Base-by-base conservation (phyloP, 169 alveolate species). In the Cystoisospora suis region DNA sequence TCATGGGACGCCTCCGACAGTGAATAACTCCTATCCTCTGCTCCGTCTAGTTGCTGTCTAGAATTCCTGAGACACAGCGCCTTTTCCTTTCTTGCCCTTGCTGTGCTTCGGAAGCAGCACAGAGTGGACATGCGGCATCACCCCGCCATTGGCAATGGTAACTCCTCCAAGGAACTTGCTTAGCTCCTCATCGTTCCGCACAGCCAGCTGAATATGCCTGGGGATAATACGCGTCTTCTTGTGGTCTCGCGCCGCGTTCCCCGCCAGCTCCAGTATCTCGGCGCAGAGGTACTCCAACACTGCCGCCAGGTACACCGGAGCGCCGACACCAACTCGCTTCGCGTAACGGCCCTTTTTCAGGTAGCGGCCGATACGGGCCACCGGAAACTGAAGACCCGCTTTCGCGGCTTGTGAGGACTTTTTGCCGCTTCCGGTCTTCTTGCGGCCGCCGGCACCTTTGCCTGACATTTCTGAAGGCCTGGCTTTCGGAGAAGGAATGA, bases 311-410 rank as follows among this genome's bases (percentile, higher is more conserved):
- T 98, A 98, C 56, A 99, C 93, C 46, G 94, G 91, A 0, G 94
- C 89, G 7, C 94, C 94, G 32, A 85, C 56, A n/a, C 94, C 93
- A 87, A 98, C 98, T 94, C 99, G 98, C 95, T 98, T 99, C 90
- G 99, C 98, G 95, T 97, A 98, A 90, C 99, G 97, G 79, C 99
- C 99, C 92, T 96, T 95, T 97, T 98, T 98, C 92, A 98, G 95
- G 95, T 97, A 98, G 93, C 99, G 95, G 83, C 99, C 99, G 93
- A 98, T 97, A 96, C 99, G 98, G 88, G 99, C 99, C 40, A 99
- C 99, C 88, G 99, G 99, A 98, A 99, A 99, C 96, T 98, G 99
- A 79, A 99, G 97, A 90, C 99, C 99, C 91, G 99, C 99, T 94
- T 97, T 98, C 81, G 98, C 97, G 75, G 99, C 98, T 96, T 98